Evolutionary conservation across 202 grass and related monocot genomes (phyloP).

Genomic region (Elaeis oleifera): DNA sequence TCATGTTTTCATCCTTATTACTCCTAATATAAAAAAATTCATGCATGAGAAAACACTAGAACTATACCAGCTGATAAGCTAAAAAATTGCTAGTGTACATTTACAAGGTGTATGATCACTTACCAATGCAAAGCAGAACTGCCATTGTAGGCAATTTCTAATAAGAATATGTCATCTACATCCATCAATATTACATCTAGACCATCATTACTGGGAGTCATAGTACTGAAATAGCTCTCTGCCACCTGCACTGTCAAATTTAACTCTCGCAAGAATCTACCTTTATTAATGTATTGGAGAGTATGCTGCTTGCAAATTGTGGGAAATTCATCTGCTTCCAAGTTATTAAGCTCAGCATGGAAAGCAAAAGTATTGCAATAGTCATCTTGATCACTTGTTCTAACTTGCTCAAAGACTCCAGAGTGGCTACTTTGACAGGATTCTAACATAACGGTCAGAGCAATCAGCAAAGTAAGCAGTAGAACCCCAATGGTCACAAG

Average conservation of each 20-base stretch:
- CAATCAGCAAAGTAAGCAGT: not conserved
- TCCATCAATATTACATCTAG: conserved; percentile 8
- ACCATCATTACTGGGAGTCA: conserved; percentile 1
- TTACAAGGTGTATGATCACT: not conserved
- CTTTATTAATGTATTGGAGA: not conserved
- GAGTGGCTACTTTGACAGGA: not conserved
- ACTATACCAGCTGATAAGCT: not conserved
- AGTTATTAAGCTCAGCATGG: conserved; percentile 7
- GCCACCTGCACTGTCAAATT: conserved; percentile 1
- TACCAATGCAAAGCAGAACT: not conserved
- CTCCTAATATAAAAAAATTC: not conserved
- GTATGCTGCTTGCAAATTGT: not conserved
- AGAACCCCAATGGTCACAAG: conserved; percentile 6
- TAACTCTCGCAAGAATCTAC: not conserved
- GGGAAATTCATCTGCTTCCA: conserved; percentile 4
- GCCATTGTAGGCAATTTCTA: not conserved
- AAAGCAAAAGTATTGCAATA: conserved; percentile 9
- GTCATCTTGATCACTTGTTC: not conserved
- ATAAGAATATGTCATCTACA: not conserved
- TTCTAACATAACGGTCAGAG: conserved; percentile 12
- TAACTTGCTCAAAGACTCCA: conserved; percentile 1
- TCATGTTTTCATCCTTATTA: not conserved
- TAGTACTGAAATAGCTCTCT: conserved; percentile 1
- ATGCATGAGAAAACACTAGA: not conserved
- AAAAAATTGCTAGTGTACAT: not conserved